Base-by-base conservation (phyloP, 2,329 filamentous ascomycete genomes). In the Myotisia sp. region DNA sequence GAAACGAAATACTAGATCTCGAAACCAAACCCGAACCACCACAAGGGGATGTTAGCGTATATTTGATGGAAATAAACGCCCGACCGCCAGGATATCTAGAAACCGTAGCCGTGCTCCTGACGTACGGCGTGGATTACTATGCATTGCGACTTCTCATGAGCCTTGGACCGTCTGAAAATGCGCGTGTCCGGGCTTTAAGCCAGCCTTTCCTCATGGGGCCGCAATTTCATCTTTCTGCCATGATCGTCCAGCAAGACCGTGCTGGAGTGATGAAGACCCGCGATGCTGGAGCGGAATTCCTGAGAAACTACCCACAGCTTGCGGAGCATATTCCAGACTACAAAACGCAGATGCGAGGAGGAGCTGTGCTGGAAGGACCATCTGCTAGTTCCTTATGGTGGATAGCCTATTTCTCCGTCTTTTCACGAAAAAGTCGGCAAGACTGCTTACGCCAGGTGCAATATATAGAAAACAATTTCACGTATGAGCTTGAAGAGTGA, bases 1-100 rank as follows among this genome's bases (percentile, higher is more conserved):
- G 12, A 19, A 17, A 36, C 4, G 33, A 20, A 4, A 21, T 23
- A 13, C 14, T 36, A 3, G 18, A 36, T 6, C 14, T 33, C n/a
- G 23, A 7, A 5, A 22, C 18, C 6, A 18, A 22, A 14, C 18
- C 18, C 12, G 2, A n/a, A 12, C 21, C 14, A 13, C 29, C 29
- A 10, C 13, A 30, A 14, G 16, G 18, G 3, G 16, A 19, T 28
- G 40, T 32, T 37, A 17, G 26, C 20, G 39, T 34, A 30, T 46
- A 29, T 24, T 32, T 52, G 6, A 44, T 49, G 19, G 50, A 53
- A 31, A 42, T 53, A 26, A 53, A 53, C 33, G 31, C 44, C n/a
- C 43, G 50, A 2, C 40, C 42, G 1, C 46, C 50, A 3, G 50
- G 50, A 3, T 29, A 36, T 16, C 22, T 29, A 13, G 39, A 22